Evolutionary conservation across 2,329 filamentous ascomycete genomes (phyloP).

Genomic region (Dactylellina parvicollis): DNA sequence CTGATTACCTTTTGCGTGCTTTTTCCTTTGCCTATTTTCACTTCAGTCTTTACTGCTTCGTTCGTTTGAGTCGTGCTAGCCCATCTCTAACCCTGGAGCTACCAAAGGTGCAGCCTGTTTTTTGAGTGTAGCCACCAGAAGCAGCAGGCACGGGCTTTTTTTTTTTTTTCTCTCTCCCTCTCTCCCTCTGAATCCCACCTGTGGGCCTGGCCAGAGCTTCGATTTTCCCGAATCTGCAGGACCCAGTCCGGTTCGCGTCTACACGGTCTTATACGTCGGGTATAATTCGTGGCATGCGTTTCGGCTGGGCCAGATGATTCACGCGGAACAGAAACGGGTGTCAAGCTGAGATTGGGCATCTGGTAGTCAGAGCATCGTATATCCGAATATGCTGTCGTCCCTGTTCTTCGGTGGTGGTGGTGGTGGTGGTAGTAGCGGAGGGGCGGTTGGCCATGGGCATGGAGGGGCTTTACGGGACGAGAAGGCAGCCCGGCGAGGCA

Average conservation of each 20-base stretch:
- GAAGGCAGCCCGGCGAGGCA: slow-evolving; percentile 42
- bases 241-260: slow-evolving; percentile 33
- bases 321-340: slow-evolving; percentile 34
- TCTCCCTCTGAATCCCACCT: neutral
- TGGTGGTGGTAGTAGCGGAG: slow-evolving; percentile 11
- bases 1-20: slow-evolving; percentile 17
- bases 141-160: slow-evolving; percentile 4
- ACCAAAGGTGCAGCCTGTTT: slow-evolving; percentile 25
- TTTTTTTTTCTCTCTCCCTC: neutral
- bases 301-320: slow-evolving; percentile 46
- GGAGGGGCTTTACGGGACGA: slow-evolving; percentile 37
- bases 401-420: slow-evolving; percentile 44
- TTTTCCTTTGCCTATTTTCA: slow-evolving; percentile 24
- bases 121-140: neutral
- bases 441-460: slow-evolving; percentile 22
- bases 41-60: neutral
- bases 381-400: slow-evolving; percentile 45
- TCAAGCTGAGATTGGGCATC: slow-evolving; percentile 48
- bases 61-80: slow-evolving; percentile 16
- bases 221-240: slow-evolving; percentile 36
- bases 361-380: slow-evolving; percentile 5
- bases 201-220: slow-evolving; percentile 26
- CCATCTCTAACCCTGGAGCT: slow-evolving; percentile 5
- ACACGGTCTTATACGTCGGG: slow-evolving; percentile 24
- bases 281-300: slow-evolving; percentile 51